phyloP scores from a whole-genome alignment of 352 stramenopile species.

The Phytophthora tubulina region DNA sequence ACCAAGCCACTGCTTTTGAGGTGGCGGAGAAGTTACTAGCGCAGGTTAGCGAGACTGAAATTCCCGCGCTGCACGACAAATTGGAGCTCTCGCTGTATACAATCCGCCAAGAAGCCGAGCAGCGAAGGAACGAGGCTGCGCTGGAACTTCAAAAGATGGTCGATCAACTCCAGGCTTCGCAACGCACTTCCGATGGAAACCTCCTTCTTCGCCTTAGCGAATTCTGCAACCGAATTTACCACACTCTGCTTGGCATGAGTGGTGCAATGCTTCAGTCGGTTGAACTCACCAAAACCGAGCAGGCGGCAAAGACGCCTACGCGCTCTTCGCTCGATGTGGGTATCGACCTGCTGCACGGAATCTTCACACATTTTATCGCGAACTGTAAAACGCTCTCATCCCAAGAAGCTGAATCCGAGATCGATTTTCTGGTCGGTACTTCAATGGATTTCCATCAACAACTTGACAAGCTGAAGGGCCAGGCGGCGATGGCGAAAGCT shows the following conservation, averaged over 20 bases:
- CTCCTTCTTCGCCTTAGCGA: slow-evolving; percentile 41
- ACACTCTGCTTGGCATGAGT: slow-evolving; percentile 60
- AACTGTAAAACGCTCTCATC: slow-evolving; percentile 26
- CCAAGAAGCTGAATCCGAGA: slow-evolving; percentile 28
- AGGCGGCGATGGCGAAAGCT: slow-evolving; percentile 50
- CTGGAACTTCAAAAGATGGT: slow-evolving; percentile 48
- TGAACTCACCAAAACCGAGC: slow-evolving; percentile 47
- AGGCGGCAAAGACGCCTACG: slow-evolving; percentile 19
- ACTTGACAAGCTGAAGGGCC: slow-evolving; percentile 60
- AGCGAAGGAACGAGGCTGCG: slow-evolving; percentile 49
- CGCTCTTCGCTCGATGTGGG: slow-evolving; percentile 47
- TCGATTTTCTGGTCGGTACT: slow-evolving; percentile 47
- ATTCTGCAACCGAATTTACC: slow-evolving; percentile 57
- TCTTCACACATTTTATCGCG: slow-evolving; percentile 49
- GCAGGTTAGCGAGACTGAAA: slow-evolving; percentile 47
- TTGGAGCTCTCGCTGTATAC: slow-evolving; percentile 54
- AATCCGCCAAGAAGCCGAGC: slow-evolving; percentile 56
- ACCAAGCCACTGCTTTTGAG: slow-evolving; percentile 44
- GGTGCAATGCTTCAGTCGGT: slow-evolving; percentile 52
- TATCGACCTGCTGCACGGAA: slow-evolving; percentile 51
- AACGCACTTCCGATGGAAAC: slow-evolving; percentile 23
- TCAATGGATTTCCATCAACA: slow-evolving; percentile 53
- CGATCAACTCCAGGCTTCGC: slow-evolving; percentile 40
- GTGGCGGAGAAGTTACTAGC: slow-evolving; percentile 40
- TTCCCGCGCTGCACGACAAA: slow-evolving; percentile 51